phyloP scores from a whole-genome alignment of 768 basidiomycete species.

The Boletus speciosus region DNA sequence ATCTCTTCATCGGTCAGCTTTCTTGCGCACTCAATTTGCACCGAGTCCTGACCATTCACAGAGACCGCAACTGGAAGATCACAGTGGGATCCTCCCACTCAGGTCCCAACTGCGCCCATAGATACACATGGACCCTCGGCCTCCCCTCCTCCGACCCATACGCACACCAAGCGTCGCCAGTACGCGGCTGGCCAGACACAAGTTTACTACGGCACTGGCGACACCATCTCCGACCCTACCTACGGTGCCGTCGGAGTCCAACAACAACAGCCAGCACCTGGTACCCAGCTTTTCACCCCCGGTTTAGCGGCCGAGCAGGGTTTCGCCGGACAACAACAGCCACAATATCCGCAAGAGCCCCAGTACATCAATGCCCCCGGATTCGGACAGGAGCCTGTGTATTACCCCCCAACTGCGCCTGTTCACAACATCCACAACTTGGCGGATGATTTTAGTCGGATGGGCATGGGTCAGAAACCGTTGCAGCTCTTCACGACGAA shows the following conservation, averaged over 20 bases:
- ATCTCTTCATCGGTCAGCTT: constrained; percentile 82
- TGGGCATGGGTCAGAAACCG: constrained; percentile 82
- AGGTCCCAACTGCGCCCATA: constrained; percentile 36
- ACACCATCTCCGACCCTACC: constrained; percentile 42
- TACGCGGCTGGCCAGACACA: constrained; percentile 95
- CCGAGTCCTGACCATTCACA: constrained; percentile 33
- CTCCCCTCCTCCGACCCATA: constrained; percentile 42
- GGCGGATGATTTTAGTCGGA: constrained; percentile 82
- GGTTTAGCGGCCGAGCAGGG: constrained; percentile 70
- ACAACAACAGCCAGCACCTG: constrained; percentile 36
- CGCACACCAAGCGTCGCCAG: constrained; percentile 73
- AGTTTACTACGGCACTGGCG: constrained; percentile 67
- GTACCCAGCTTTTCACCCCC: constrained; percentile 76
- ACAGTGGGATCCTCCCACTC: constrained; percentile 83
- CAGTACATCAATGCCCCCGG: constrained; percentile 45
- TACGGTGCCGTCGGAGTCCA: constrained; percentile 37
- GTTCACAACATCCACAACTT: constrained; percentile 55
- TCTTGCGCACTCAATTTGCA: constrained; percentile 7
- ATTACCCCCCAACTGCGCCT: constrained; percentile 36
- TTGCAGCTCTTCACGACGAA: constrained; percentile 84
- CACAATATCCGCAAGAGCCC: constrained; percentile 42
- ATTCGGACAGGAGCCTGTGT: constrained; percentile 42
- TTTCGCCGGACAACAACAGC: constrained; percentile 59
- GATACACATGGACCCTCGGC: constrained; percentile 40
- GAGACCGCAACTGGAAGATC: constrained; percentile 80